Conservation (phyloP, 495 filamentous ascomycete species). For the Lasiosphaeris hirsuta region DNA sequence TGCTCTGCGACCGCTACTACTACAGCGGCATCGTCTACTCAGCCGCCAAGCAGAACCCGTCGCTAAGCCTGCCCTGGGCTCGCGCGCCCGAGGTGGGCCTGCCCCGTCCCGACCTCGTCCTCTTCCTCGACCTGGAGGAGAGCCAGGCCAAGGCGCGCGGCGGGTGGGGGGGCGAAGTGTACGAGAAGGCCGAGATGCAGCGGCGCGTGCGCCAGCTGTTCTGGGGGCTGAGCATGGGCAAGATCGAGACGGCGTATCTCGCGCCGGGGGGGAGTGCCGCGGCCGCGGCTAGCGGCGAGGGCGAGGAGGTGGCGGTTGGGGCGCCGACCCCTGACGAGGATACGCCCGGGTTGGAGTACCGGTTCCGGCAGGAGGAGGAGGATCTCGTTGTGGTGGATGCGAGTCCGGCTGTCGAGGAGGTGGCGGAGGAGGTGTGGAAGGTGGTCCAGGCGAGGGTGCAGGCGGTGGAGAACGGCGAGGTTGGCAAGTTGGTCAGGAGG, state of each 20-base stretch:
- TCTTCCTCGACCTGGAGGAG: constrained; percentile 79
- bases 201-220: constrained; percentile 74
- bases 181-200: constrained; percentile 85
- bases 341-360: constrained; percentile 30
- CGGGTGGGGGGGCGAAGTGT: constrained; percentile 83
- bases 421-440: constrained; percentile 49
- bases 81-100: constrained; percentile 79
- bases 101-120: constrained; percentile 78
- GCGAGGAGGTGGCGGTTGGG: constrained; percentile 27
- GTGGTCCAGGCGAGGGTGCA: constrained; percentile 44
- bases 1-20: constrained; percentile 91
- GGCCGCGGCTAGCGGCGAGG: constrained; percentile 9
- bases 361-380: constrained; percentile 49
- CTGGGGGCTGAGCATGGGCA: constrained; percentile 47
- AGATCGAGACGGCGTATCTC: constrained; percentile 29
- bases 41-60: constrained; percentile 79
- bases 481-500: constrained; percentile 41
- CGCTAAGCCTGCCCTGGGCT: constrained; percentile 71
- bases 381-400: constrained; percentile 56
- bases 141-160: constrained; percentile 70
- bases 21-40: constrained; percentile 91
- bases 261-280: not conserved
- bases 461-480: constrained; percentile 44
- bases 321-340: constrained; percentile 14
- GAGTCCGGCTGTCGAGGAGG: constrained; percentile 45